Evolutionary conservation across 345 rosid genomes (phyloP), one percentile per base, ranked within the genome.

Genomic region (Rubroshorea leprosula): DNA sequence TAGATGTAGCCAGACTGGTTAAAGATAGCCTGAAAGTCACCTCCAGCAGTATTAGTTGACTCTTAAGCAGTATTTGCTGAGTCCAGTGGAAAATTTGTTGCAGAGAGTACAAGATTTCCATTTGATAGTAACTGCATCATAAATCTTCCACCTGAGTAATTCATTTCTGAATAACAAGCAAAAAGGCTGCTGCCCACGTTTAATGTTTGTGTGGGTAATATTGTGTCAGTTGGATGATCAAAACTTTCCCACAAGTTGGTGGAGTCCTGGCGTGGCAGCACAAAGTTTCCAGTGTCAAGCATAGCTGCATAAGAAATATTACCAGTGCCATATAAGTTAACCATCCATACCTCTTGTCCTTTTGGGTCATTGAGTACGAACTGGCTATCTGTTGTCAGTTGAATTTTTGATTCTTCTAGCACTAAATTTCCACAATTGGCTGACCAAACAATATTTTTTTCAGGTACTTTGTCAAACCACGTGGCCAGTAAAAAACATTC

Each of bases 251-350:
- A 80, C 54, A 80, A 0, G 43, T 11, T 31, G 39, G 0, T 20
- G 16, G 58, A 55, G 4, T 49, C 62, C 22, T n/a, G 11, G 26
- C 49, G 31, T 14, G 55, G 60, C 10, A 80, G 58, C 23, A 67
- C 79, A 20, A 86, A 77, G 63, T 86, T 81, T 46, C 89, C 89
- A 0, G 52, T 57, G 50, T 83, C 80, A 23, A 75, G 80, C 71
- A 83, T 65, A 51, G 74, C 65, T 31, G 76, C 83, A 48, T 67
- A 63, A 22, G 82, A 27, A 50, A 63, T 77, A 12, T 62, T 57
- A 7, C 62, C 41, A 35, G 41, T 20, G 17, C 61, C 69, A 6
- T 8, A 17, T 13, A 24, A 23, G 14, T 22, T 8, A 23, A 69
- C 54, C 38, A 19, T 64, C 89, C 83, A 74, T 7, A 72, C 29